These are phyloP conservation scores for Citrus reticulata DNA, from an alignment of 345 rosid genomes.

Conservation along the genomic window DNA sequence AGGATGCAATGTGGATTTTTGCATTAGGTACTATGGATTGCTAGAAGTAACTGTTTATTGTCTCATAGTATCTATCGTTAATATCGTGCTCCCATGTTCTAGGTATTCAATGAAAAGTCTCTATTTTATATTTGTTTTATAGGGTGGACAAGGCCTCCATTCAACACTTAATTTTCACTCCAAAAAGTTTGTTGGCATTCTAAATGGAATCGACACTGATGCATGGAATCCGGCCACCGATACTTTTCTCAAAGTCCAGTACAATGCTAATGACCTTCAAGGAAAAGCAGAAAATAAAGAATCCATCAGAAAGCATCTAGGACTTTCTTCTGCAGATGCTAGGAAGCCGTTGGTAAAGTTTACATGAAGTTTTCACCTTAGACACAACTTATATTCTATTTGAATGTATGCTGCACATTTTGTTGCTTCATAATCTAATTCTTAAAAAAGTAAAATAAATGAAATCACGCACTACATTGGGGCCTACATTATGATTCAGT, in stretches of 20 bases:
- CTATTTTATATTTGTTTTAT: slow-evolving; percentile 12
- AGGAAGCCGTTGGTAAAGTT: slow-evolving; percentile 68
- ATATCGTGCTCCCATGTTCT: background rate
- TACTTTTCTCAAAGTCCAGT: slow-evolving; percentile 71
- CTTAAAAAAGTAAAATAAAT: background rate
- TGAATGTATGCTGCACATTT: background rate
- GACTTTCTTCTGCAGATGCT: slow-evolving; percentile 68
- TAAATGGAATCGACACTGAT: slow-evolving; percentile 90
- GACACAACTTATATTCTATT: background rate
- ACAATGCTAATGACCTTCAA: slow-evolving; percentile 70
- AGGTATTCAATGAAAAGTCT: background rate
- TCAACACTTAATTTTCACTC: slow-evolving; percentile 76
- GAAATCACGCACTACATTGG: background rate
- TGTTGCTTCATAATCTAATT: background rate
- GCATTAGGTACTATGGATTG: background rate
- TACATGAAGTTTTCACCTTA: background rate
- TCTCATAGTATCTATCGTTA: background rate
- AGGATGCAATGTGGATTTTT: background rate
- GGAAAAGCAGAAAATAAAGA: slow-evolving; percentile 86
- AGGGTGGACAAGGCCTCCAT: slow-evolving; percentile 96
- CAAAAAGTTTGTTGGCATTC: slow-evolving; percentile 84
- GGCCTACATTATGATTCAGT: background rate
- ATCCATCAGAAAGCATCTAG: slow-evolving; percentile 63
- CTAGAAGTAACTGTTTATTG: background rate
- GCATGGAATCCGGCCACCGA: slow-evolving; percentile 96